phyloP scores from a whole-genome alignment of 177 flowering plant species.

The Tripterygium wilfordii region DNA sequence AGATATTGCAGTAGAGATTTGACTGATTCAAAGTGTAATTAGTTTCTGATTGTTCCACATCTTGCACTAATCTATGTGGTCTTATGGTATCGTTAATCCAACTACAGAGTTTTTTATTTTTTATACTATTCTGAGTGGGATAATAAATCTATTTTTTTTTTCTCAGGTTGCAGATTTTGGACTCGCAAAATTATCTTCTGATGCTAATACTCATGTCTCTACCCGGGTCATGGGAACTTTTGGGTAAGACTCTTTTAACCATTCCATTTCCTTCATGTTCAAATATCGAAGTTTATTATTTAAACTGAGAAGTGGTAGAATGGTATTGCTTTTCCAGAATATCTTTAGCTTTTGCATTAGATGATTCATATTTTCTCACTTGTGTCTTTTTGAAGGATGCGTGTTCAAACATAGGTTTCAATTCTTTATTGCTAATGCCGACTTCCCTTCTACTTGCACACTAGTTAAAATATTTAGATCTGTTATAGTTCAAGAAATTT shows the following conservation, averaged over 20 bases:
- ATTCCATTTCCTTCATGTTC: no score
- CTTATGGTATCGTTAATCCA: neutral
- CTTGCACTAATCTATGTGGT: no score
- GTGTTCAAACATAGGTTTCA: neutral
- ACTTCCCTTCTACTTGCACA: no score
- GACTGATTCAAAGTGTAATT: no score
- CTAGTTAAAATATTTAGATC: neutral
- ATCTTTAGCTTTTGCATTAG: neutral
- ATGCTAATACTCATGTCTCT: conserved; percentile 75
- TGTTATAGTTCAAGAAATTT: neutral
- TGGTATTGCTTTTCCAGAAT: no score
- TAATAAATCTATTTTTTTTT: neutral
- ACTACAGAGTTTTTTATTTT: no score
- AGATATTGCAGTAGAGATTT: neutral
- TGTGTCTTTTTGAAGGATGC: neutral
- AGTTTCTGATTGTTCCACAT: no score
- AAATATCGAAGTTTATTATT: no score
- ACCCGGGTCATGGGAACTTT: conserved; percentile 96
- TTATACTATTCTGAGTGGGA: neutral
- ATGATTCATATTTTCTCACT: neutral
- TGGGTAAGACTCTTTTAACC: conserved; percentile 48
- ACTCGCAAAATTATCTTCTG: conserved; percentile 75
- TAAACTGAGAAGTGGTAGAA: no score
- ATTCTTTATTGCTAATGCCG: neutral
- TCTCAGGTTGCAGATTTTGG: conserved; percentile 96